A percentile compares a stretch with the other conserved stretches of the same genome.
Evolutionary conservation across 2,329 filamentous ascomycete species (phyloP).

Genomic region (Colletotrichum coccodes): DNA sequence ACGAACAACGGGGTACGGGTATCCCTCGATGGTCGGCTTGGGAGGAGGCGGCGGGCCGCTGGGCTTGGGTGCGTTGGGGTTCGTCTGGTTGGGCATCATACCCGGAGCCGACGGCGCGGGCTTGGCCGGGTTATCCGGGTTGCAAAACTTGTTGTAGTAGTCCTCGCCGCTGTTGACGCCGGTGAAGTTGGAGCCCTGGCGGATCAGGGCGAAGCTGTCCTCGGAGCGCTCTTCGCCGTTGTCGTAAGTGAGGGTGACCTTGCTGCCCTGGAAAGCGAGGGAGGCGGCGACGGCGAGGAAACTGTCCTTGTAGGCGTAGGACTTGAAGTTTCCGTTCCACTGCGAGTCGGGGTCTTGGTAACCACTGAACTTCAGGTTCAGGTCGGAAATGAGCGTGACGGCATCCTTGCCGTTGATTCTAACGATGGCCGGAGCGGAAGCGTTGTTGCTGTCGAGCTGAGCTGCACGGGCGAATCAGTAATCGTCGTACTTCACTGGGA

Average conservation of each 20-base stretch:
- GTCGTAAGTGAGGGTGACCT: slow-evolving; percentile 45
- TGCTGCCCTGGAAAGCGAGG: slow-evolving; percentile 41
- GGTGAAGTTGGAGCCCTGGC: slow-evolving; percentile 40
- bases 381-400: slow-evolving; percentile 57
- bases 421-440: slow-evolving; percentile 53
- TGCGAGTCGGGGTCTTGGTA: slow-evolving; percentile 68
- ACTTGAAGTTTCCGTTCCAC: slow-evolving; percentile 50
- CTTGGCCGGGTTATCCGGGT: slow-evolving; percentile 33
- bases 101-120: neutral
- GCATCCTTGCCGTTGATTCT: slow-evolving; percentile 68
- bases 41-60: slow-evolving; percentile 9
- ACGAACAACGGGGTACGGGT: slow-evolving; percentile 43
- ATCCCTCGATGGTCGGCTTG: slow-evolving; percentile 36
- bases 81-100: slow-evolving; percentile 16
- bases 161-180: slow-evolving; percentile 45
- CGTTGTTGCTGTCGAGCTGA: slow-evolving; percentile 20
- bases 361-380: slow-evolving; percentile 53
- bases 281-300: slow-evolving; percentile 37
- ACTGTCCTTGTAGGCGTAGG: slow-evolving; percentile 37
- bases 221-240: slow-evolving; percentile 41
- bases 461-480: slow-evolving; percentile 28
- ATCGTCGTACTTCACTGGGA: slow-evolving; percentile 14
- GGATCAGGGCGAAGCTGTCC: slow-evolving; percentile 39
- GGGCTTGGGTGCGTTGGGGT: slow-evolving; percentile 2
- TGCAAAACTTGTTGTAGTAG: slow-evolving; percentile 48